Conservation (phyloP, 2,329 filamentous ascomycete species). For the Arthrinium puccinioides region DNA sequence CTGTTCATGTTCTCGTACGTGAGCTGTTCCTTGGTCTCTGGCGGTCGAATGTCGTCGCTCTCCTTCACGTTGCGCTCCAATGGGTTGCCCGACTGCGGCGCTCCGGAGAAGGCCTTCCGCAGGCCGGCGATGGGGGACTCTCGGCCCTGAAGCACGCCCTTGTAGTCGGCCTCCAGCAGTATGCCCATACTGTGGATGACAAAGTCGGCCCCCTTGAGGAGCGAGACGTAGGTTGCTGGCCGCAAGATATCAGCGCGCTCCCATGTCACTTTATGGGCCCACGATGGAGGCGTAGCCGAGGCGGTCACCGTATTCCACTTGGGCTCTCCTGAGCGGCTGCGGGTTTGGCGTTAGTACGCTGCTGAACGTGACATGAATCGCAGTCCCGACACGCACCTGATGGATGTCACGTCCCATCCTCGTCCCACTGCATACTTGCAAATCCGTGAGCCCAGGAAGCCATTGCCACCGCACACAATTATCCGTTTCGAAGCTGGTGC, state of each 20-base stretch:
- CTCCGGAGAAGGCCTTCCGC: conserved; percentile 66
- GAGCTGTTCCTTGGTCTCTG: conserved; percentile 65
- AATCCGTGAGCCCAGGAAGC: conserved; percentile 82
- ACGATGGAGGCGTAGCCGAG: conserved; percentile 62
- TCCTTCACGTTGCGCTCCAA: conserved; percentile 44
- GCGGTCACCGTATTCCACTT: conserved; percentile 76
- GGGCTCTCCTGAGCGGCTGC: conserved; percentile 82
- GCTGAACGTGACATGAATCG: neutral
- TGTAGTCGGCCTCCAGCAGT: conserved; percentile 95
- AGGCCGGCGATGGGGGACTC: conserved; percentile 78
- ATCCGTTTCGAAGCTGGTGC: conserved; percentile 63
- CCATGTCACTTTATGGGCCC: conserved; percentile 81
- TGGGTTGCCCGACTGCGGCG: conserved; percentile 59
- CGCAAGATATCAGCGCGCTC: conserved; percentile 81
- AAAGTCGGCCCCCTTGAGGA: conserved; percentile 70
- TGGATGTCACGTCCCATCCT: conserved; percentile 87
- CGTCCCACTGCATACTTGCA: conserved; percentile 81
- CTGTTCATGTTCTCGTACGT: conserved; percentile 98
- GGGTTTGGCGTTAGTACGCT: neutral
- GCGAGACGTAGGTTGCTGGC: conserved; percentile 68
- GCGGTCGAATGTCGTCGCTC: conserved; percentile 53
- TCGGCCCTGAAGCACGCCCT: conserved; percentile 75
- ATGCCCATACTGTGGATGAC: conserved; percentile 97
- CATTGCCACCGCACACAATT: conserved; percentile 88
- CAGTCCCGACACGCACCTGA: conserved; percentile 55